Percentiles rank a stretch among this genome's conserved stretches.
phyloP scores from a whole-genome alignment of 768 basidiomycete genomes.

The Sporobolomyces pararoseus region DNA sequence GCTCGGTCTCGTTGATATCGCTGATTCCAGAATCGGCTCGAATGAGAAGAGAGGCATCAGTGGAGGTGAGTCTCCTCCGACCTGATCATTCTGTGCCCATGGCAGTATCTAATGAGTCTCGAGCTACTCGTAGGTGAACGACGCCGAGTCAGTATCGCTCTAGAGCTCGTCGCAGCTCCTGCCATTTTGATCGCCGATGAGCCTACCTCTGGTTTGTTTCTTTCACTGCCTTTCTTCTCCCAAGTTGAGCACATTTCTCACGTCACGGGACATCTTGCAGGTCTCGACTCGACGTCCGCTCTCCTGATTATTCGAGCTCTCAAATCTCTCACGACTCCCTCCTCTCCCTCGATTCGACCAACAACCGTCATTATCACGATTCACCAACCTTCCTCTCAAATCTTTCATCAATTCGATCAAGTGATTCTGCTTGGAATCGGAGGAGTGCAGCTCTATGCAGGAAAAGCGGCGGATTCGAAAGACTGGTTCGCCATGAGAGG shows the following conservation, averaged over 20 bases:
- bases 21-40: constrained; percentile 68
- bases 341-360: constrained; percentile 54
- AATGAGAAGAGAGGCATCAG: constrained; percentile 76
- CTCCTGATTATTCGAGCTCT: constrained; percentile 73
- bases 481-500: constrained; percentile 61
- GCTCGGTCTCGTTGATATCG: constrained; percentile 68
- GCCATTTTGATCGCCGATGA: constrained; percentile 84
- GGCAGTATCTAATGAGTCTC: background rate
- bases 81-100: background rate
- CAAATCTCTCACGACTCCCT: constrained; percentile 67
- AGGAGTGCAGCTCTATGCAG: constrained; percentile 73
- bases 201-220: constrained; percentile 54
- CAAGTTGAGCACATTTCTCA: no score
- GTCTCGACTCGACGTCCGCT: constrained; percentile 84
- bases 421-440: constrained; percentile 68
- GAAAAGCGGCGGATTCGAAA: constrained; percentile 65
- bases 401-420: constrained; percentile 67
- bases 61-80: constrained; percentile 57
- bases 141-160: constrained; percentile 80
- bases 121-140: constrained; percentile 57
- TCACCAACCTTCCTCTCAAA: constrained; percentile 38
- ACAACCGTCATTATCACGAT: constrained; percentile 68
- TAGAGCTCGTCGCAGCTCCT: constrained; percentile 79
- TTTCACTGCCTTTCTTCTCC: background rate
- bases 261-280: constrained; percentile 47